Evolutionary conservation across 108 stramenopile species (phyloP).

Genomic region (Craspedostauros australis): DNA sequence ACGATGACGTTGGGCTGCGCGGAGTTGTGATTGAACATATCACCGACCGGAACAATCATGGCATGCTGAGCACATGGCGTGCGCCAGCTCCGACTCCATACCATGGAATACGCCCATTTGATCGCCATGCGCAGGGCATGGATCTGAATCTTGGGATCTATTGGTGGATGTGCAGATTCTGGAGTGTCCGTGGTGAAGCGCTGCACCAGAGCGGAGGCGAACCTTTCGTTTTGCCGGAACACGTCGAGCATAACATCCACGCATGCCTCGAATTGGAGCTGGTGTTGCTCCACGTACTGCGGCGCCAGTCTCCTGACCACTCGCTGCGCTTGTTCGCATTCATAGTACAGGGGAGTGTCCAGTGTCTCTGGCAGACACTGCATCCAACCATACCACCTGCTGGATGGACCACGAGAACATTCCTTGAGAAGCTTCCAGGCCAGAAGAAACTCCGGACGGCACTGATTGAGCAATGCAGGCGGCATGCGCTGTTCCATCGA

Average conservation of each 20-base stretch:
- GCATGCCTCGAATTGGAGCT: constrained; percentile 14
- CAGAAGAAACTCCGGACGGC: constrained; percentile 32
- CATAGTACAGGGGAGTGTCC: constrained; percentile 42
- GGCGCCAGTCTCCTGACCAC: constrained; percentile 19
- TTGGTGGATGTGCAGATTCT: too few species aligned
- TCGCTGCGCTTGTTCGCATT: constrained; percentile 13
- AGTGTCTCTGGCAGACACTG: constrained; percentile 42
- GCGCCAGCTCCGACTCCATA: constrained; percentile 34
- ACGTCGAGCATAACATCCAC: constrained; percentile 10
- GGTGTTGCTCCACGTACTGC: constrained; percentile 8
- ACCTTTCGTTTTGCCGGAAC: too few species aligned
- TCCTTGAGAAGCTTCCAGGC: constrained; percentile 43
- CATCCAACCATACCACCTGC: constrained; percentile 36
- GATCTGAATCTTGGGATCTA: too few species aligned
- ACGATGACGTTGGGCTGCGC: constrained; percentile 22
- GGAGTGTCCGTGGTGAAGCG: too few species aligned
- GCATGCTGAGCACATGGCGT: constrained; percentile 20
- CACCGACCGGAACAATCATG: constrained; percentile 31
- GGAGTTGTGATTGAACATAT: constrained; percentile 36
- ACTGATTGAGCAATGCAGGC: constrained; percentile 3
- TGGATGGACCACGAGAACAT: constrained; percentile 26
- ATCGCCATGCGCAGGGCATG: too few species aligned
- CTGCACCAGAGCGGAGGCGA: too few species aligned
- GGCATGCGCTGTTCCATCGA: constrained; percentile 2
- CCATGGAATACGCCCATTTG: constrained; percentile 32